phyloP scores from a whole-genome alignment of 345 rosid species.

The Diplotaxis tenuifolia region DNA sequence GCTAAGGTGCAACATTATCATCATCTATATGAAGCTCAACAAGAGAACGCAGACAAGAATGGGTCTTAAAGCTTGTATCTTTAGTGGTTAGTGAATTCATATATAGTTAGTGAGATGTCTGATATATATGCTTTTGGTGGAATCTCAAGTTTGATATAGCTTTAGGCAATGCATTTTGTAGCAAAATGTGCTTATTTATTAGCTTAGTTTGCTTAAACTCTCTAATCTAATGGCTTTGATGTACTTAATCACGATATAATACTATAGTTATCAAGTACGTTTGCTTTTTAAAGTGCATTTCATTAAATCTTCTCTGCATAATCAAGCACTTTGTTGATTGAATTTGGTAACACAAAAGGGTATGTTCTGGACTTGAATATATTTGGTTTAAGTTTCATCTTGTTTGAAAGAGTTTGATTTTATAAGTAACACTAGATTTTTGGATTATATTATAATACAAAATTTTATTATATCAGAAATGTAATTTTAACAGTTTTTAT shows the following conservation, averaged over 20 bases:
- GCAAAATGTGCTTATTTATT: constrained; percentile 1
- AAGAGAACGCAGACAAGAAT: constrained; percentile 5
- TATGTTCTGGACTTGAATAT: no score
- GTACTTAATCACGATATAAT: background rate
- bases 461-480: no score
- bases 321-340: background rate
- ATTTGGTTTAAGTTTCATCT: background rate
- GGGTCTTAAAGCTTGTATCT: constrained; percentile 9
- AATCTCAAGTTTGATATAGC: constrained; percentile 7
- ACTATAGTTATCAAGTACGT: background rate
- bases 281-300: background rate
- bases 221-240: background rate
- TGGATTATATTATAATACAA: no score
- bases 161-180: constrained; percentile 1
- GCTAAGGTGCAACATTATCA: background rate
- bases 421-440: no score
- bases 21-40: constrained; percentile 2
- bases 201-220: background rate
- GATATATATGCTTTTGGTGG: constrained; percentile 20
- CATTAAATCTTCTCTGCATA: background rate
- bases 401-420: background rate
- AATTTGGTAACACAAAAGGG: constrained; percentile 8
- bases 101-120: background rate
- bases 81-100: background rate
- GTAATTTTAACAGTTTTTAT: no score